These are phyloP conservation scores for Gliomastix tumulicola DNA, from an alignment of 2,329 filamentous ascomycete genomes.

Conservation along the genomic window DNA sequence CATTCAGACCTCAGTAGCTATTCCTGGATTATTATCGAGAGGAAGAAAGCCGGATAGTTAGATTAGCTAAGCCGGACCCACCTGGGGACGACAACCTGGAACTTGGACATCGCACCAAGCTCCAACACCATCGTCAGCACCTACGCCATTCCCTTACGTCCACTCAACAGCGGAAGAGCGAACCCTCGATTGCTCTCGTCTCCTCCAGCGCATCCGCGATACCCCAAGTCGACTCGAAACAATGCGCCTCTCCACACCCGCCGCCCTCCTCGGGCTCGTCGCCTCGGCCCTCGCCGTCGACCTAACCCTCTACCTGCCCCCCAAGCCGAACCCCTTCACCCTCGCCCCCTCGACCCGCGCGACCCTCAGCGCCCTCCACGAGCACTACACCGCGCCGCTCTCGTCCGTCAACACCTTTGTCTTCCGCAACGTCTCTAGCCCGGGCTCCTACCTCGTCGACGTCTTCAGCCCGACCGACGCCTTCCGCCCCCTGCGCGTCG, in stretches of 20 bases:
- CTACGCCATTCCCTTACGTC: too few species aligned
- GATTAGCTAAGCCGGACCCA: too few species aligned
- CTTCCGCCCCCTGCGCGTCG: slow-evolving; percentile 76
- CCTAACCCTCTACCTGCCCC: slow-evolving; percentile 37
- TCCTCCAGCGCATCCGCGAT: too few species aligned
- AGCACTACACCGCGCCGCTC: slow-evolving; percentile 49
- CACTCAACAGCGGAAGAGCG: too few species aligned
- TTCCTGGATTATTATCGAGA: too few species aligned
- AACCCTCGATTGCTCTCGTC: too few species aligned
- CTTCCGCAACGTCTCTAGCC: slow-evolving; percentile 60
- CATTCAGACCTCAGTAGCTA: too few species aligned
- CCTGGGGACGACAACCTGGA: too few species aligned
- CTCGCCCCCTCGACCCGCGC: slow-evolving; percentile 63
- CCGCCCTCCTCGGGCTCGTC: slow-evolving; percentile 25
- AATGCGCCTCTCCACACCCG: slow-evolving; percentile 28
- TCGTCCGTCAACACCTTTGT: slow-evolving; percentile 64
- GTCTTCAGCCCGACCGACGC: slow-evolving; percentile 67
- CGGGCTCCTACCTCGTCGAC: slow-evolving; percentile 75
- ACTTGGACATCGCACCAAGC: too few species aligned
- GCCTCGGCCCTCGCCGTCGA: slow-evolving; percentile 20
- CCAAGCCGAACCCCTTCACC: slow-evolving; percentile 41
- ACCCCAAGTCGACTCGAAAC: slow-evolving; percentile 3
- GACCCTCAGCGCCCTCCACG: slow-evolving; percentile 39
- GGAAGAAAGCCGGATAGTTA: too few species aligned
- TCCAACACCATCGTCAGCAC: too few species aligned